Percentiles rank a stretch among this genome's conserved stretches.
phyloP scores from a whole-genome alignment of 73 alveolate species.

The Breviolum minutum region DNA sequence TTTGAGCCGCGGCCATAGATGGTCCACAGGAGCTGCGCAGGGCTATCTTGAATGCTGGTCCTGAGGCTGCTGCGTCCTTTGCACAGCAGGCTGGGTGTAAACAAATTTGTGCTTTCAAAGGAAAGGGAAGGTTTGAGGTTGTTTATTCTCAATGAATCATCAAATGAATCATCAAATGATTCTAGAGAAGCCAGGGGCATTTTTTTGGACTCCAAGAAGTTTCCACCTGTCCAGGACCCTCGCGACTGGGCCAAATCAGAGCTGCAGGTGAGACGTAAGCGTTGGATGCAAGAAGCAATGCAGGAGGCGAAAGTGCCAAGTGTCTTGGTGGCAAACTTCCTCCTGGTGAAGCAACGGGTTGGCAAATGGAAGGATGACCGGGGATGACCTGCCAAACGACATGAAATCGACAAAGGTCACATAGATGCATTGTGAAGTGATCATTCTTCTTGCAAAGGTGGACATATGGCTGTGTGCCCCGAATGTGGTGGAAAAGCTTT shows the following conservation, averaged over 20 bases:
- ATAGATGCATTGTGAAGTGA: neutral
- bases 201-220: neutral
- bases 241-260: slow-evolving; percentile 83
- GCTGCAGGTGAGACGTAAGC: slow-evolving; percentile 50
- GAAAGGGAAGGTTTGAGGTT: neutral
- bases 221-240: slow-evolving; percentile 20
- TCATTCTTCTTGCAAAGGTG: neutral
- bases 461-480: slow-evolving; percentile 82
- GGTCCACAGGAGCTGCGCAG: slow-evolving; percentile 42
- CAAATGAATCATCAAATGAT: neutral
- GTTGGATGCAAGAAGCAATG: slow-evolving; percentile 31
- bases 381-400: neutral
- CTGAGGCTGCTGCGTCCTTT: slow-evolving; percentile 9
- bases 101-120: neutral
- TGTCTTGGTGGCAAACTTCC: neutral
- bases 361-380: neutral
- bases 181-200: neutral
- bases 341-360: neutral
- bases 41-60: slow-evolving; percentile 28
- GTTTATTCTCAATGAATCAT: neutral
- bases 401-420: no score
- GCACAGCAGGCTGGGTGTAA: neutral
- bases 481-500: slow-evolving; percentile 83
- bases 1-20: neutral
- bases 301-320: slow-evolving; percentile 69